These are phyloP conservation scores for Basidioascus undulatus DNA, from an alignment of 768 basidiomycete genomes.

Conservation along the genomic window DNA sequence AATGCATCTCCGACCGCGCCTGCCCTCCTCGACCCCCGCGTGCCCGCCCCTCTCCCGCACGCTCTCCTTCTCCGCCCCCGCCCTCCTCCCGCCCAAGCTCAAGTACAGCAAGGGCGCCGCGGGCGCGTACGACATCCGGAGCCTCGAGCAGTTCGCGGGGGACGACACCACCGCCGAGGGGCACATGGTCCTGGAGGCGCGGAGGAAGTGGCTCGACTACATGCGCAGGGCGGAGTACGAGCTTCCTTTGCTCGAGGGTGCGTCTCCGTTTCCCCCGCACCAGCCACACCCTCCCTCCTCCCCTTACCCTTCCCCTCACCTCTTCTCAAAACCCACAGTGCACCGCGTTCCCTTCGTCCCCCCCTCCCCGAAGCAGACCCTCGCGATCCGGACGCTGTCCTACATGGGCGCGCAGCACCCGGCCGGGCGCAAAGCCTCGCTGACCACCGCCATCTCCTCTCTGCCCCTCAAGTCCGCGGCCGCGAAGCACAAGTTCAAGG, in stretches of 20 bases:
- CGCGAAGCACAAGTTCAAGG: conserved; percentile 56
- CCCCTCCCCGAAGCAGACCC: conserved; percentile 30
- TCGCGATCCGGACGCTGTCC: conserved; percentile 44
- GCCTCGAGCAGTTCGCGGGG: conserved; percentile 14
- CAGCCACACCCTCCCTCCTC: background rate
- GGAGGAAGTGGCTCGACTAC: conserved; percentile 47
- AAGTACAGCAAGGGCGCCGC: conserved; percentile 3
- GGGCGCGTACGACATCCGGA: conserved; percentile 11
- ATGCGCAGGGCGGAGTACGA: conserved; percentile 69
- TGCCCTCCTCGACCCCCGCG: no score
- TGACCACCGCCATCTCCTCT: conserved; percentile 52
- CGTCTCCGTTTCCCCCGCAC: conserved; percentile 8
- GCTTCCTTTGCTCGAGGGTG: conserved; percentile 64
- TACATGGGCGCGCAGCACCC: conserved; percentile 59
- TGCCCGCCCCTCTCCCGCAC: no score
- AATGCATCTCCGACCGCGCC: no score
- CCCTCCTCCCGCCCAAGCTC: no score
- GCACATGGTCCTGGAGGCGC: conserved; percentile 44
- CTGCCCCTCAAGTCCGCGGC: conserved; percentile 37
- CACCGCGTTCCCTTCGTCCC: conserved; percentile 57
- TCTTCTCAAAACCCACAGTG: conserved; percentile 23
- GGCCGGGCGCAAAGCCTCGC: conserved; percentile 39
- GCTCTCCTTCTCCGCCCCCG: no score
- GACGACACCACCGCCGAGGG: conserved; percentile 46
- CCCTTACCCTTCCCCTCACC: background rate